Conservation (phyloP, 2,329 filamentous ascomycete species). For the Fusarium hainanense region DNA sequence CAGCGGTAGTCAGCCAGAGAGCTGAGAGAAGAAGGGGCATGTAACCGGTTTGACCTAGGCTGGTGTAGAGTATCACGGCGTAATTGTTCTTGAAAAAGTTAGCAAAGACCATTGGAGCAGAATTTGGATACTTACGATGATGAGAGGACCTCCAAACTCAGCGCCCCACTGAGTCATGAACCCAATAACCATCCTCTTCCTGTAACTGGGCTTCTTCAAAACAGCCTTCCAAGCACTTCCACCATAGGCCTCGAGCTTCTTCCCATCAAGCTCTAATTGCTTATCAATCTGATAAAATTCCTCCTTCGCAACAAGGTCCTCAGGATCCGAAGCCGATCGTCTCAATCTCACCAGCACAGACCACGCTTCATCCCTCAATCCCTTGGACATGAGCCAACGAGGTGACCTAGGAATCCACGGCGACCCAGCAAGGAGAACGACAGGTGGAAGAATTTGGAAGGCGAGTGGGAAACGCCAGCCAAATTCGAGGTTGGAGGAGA, state of each 20-base stretch:
- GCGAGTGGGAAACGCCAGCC: conserved; percentile 58
- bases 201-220: conserved; percentile 59
- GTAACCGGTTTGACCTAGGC: conserved; percentile 52
- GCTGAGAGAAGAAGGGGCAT: conserved; percentile 56
- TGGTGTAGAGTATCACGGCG: conserved; percentile 53
- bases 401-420: conserved; percentile 56
- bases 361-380: conserved; percentile 58
- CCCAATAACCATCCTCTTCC: conserved; percentile 63
- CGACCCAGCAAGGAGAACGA: conserved; percentile 51
- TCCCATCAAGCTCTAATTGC: conserved; percentile 57
- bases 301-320: conserved; percentile 57
- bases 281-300: conserved; percentile 60
- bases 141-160: conserved; percentile 63
- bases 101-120: too few relatives aligned
- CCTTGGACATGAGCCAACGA: conserved; percentile 61
- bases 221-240: conserved; percentile 58
- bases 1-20: conserved; percentile 58
- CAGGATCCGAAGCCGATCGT: conserved; percentile 41
- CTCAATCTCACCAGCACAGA: conserved; percentile 54
- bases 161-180: conserved; percentile 65
- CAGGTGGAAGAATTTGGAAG: conserved; percentile 54
- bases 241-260: conserved; percentile 53
- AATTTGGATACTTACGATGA: conserved; percentile 54
- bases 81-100: too few relatives aligned
- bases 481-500: conserved; percentile 48